phyloP scores from a whole-genome alignment of 2,329 filamentous ascomycete species.

The Harringtonia aguacate region DNA sequence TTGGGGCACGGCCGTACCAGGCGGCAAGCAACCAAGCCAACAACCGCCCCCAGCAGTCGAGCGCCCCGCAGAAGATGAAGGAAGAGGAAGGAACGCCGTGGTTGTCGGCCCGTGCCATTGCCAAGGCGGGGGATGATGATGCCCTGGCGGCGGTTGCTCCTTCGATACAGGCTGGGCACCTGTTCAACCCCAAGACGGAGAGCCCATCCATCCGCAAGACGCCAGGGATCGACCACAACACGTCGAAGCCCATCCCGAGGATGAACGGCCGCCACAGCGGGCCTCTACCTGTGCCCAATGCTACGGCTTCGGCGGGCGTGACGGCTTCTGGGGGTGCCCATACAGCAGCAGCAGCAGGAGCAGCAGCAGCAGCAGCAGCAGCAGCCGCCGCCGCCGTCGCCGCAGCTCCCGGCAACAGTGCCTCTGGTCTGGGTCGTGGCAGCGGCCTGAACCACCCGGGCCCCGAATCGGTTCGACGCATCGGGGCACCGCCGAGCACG shows the following conservation, averaged over 20 bases:
- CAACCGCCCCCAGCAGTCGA: background rate
- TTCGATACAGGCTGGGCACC: constrained; percentile 33
- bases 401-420: background rate
- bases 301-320: too few species aligned
- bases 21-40: constrained; percentile 1
- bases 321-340: too few species aligned
- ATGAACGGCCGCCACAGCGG: constrained; percentile 21
- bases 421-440: background rate
- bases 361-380: background rate
- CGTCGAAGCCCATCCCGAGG: constrained; percentile 60
- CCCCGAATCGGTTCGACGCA: constrained; percentile 42
- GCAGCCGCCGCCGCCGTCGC: background rate
- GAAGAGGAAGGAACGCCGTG: constrained; percentile 44
- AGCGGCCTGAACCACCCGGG: background rate
- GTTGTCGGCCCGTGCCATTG: constrained; percentile 59
- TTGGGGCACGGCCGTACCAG: constrained; percentile 3
- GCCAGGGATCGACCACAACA: constrained; percentile 71
- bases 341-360: too few species aligned
- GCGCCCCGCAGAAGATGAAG: background rate
- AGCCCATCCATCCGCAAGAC: constrained; percentile 85
- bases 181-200: constrained; percentile 65
- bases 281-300: background rate
- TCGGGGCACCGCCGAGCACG: constrained; percentile 44
- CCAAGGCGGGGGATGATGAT: constrained; percentile 39
- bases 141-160: constrained; percentile 29